Evolutionary conservation across 345 rosid species (phyloP).

Genomic region (Corchorus capsularis): DNA sequence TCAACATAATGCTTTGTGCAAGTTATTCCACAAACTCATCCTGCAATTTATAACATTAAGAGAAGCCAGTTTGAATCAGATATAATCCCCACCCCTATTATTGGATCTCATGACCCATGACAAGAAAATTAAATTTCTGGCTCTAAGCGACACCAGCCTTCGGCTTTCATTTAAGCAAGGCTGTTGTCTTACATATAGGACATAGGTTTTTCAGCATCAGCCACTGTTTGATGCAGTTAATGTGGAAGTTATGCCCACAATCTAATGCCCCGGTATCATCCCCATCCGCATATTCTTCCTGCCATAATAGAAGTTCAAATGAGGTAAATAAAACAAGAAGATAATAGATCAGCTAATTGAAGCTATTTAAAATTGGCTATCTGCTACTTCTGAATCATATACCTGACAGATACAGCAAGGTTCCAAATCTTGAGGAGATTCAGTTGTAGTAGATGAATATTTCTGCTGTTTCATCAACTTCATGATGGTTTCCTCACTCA

Average conservation of each 20-base stretch:
- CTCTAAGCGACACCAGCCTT: neutral
- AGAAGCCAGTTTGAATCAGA: constrained; percentile 11
- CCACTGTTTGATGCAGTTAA: constrained; percentile 82
- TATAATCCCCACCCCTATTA: constrained; percentile 8
- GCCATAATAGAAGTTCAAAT: constrained; percentile 20
- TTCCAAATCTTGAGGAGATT: constrained; percentile 46
- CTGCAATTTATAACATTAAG: constrained; percentile 21
- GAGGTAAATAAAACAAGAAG: neutral
- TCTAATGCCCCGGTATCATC: constrained; percentile 74
- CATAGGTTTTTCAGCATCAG: constrained; percentile 79
- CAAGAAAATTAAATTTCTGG: constrained; percentile 18
- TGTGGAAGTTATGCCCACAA: constrained; percentile 85
- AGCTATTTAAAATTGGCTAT: neutral
- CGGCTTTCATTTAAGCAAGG: constrained; percentile 40
- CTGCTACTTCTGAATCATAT: constrained; percentile 22
- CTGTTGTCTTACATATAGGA: constrained; percentile 85
- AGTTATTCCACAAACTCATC: constrained; percentile 21
- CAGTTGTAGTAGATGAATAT: constrained; percentile 30
- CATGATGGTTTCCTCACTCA: constrained; percentile 66
- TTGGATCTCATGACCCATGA: constrained; percentile 23
- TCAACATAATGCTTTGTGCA: constrained; percentile 21
- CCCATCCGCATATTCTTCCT: constrained; percentile 81
- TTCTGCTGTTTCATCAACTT: constrained; percentile 55
- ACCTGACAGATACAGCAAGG: constrained; percentile 97
- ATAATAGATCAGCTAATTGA: neutral